Evolutionary conservation across 1,139 yeast species (phyloP).

Genomic region (Lodderomyces jiufengensis): DNA sequence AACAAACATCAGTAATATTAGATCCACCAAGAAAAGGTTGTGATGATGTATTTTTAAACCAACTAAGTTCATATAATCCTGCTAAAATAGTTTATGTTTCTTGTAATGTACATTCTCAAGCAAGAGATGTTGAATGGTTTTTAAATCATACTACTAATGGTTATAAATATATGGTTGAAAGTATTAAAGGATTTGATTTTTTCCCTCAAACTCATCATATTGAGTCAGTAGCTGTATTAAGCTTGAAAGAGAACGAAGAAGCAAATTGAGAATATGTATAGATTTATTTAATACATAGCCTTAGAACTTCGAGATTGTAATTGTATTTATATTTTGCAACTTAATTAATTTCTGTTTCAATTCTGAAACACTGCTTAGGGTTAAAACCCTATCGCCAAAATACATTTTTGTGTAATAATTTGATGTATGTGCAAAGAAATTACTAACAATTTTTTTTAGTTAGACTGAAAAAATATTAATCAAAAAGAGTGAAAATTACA

Average conservation of each 20-base stretch:
- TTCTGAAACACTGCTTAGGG: too few species aligned
- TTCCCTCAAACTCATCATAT: conserved; percentile 99
- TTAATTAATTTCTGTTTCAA: too few species aligned
- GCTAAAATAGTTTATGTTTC: conserved; percentile 87
- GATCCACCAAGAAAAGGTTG: conserved; percentile 99
- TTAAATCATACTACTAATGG: conserved; percentile 66
- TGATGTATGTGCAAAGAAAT: background rate
- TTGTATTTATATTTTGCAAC: too few species aligned
- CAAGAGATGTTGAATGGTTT: conserved; percentile 86
- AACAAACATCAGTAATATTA: conserved; percentile 79
- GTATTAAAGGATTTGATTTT: conserved; percentile 91
- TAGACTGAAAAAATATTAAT: background rate
- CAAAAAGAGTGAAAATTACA: background rate
- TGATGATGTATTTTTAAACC: conserved; percentile 81
- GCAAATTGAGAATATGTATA: too few species aligned
- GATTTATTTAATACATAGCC: too few species aligned
- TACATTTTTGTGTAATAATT: background rate
- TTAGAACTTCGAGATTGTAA: too few species aligned
- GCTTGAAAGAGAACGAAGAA: conserved; percentile 16
- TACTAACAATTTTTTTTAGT: conserved; percentile 1
- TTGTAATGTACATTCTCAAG: conserved; percentile 97
- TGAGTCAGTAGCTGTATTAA: conserved; percentile 86
- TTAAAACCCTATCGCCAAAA: too few species aligned
- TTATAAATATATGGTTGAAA: conserved; percentile 61
- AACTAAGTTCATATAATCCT: conserved; percentile 78